Evolutionary conservation across 108 stramenopile species (phyloP), one percentile per base, ranked within the genome.

Genomic region (Poteriospumella lacustris): DNA sequence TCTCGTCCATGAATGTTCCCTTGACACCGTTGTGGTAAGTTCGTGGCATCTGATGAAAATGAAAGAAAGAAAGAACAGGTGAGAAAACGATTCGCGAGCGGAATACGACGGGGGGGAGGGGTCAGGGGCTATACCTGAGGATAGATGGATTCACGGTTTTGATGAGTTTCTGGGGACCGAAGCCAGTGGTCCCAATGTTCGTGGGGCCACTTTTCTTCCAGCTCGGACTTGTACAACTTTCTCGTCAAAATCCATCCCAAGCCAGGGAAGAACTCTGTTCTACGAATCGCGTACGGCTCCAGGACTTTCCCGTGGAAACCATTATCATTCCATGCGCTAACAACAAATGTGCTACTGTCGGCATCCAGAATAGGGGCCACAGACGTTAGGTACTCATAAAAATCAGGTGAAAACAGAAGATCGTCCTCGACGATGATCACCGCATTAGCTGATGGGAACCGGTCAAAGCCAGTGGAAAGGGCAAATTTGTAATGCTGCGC

Each of bases 111-210:
- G n/a, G n/a, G n/a, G n/a, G n/a, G n/a, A n/a, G n/a, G n/a, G n/a
- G n/a, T n/a, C n/a, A n/a, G n/a, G n/a, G n/a, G n/a, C n/a, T n/a
- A n/a, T n/a, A 87, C 85, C 68, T 88, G 85, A 1, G 88, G 88
- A 80, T 83, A 85, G 31, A 88, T 39, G 64, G 52, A 43, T 28
- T 87, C 86, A 39, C 88, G 59, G 1, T 68, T 52, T 42, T 76
- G 79, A 52, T 84, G 79, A 44, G 52, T 42, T 36, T 62, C 44
- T 0, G 47, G 1, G 24, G 76, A 79, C 24, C 88, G 75, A 64
- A 89, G 60, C 84, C 84, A 89, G 69, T 88, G 87, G 67, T 89
- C 88, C 88, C 88, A 88, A 69, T 87, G 86, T 0, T 28, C n/a
- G 5, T 39, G 34, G 9, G 88, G 88, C 87, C 87, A 89, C 43